These are phyloP conservation scores for Mytilinidion resinicola DNA, from an alignment of 495 filamentous ascomycete species.

Conservation along the genomic window DNA sequence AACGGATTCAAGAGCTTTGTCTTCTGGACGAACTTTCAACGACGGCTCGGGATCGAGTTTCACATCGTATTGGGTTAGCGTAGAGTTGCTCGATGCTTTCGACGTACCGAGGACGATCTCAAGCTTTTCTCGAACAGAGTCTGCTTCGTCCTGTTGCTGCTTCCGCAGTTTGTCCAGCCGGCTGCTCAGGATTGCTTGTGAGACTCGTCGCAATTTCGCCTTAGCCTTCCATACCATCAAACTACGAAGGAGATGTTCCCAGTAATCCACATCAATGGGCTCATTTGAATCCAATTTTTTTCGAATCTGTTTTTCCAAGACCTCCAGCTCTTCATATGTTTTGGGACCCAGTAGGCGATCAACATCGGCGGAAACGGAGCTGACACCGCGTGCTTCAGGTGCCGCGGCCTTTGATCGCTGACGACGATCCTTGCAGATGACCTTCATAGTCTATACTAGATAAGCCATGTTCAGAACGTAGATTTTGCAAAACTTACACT, in stretches of 20 bases:
- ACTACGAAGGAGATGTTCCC: conserved; percentile 84
- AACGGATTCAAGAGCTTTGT: conserved; percentile 56
- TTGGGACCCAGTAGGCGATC: conserved; percentile 83
- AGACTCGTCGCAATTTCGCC: conserved; percentile 75
- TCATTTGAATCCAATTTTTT: conserved; percentile 80
- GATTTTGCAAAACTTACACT: conserved; percentile 42
- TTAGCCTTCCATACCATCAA: conserved; percentile 86
- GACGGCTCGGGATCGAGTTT: conserved; percentile 65
- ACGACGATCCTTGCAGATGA: conserved; percentile 74
- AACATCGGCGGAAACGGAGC: conserved; percentile 78
- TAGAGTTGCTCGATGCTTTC: background rate
- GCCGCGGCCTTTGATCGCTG: conserved; percentile 56
- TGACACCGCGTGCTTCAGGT: conserved; percentile 64
- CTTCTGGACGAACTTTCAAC: conserved; percentile 60
- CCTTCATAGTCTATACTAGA: conserved; percentile 62
- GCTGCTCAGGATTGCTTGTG: conserved; percentile 67
- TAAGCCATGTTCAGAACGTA: background rate
- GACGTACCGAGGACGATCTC: conserved; percentile 28
- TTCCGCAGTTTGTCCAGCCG: conserved; percentile 60
- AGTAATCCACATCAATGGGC: conserved; percentile 93
- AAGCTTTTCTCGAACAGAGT: conserved; percentile 52
- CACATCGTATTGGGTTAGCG: conserved; percentile 3
- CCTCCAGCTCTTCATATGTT: conserved; percentile 75
- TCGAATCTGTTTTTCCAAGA: conserved; percentile 76
- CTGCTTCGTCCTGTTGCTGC: conserved; percentile 66